phyloP scores from a whole-genome alignment of 2,329 filamentous ascomycete species.

The Hypocreales sp. region DNA sequence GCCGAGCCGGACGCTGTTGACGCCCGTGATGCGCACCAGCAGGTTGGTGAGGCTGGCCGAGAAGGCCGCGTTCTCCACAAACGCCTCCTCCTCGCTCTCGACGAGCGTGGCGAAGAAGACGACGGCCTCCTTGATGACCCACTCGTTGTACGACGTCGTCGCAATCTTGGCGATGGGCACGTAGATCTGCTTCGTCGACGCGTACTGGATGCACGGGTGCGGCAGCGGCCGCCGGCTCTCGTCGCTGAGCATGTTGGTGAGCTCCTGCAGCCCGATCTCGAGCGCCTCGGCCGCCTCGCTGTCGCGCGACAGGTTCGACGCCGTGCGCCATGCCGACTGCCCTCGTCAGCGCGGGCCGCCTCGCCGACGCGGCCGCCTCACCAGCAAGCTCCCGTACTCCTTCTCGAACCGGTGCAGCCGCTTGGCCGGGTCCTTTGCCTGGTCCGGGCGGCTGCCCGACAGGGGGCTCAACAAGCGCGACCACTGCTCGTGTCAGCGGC shows the following conservation, averaged over 20 bases:
- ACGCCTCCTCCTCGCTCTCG: conserved; percentile 92
- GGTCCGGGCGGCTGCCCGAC: conserved; percentile 40
- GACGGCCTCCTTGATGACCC: conserved; percentile 72
- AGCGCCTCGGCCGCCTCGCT: conserved; percentile 46
- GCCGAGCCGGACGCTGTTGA: conserved; percentile 57
- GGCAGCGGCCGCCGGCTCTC: conserved; percentile 79
- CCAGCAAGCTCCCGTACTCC: conserved; percentile 47
- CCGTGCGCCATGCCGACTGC: conserved; percentile 43
- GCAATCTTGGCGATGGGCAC: conserved; percentile 81
- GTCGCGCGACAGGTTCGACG: conserved; percentile 43
- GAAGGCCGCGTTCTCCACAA: conserved; percentile 75
- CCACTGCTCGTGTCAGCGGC: conserved; percentile 37
- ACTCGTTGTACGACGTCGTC: conserved; percentile 68
- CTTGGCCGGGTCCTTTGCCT: conserved; percentile 45
- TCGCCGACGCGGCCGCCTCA: conserved; percentile 15
- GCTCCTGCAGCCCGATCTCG: conserved; percentile 45
- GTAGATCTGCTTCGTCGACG: conserved; percentile 76
- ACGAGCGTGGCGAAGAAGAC: conserved; percentile 81
- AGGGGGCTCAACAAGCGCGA: conserved; percentile 51
- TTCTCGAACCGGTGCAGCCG: conserved; percentile 52
- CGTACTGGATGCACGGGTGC: conserved; percentile 82
- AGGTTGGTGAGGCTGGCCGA: conserved; percentile 78
- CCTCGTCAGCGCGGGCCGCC: not conserved
- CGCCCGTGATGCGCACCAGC: conserved; percentile 61
- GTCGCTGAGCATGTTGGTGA: conserved; percentile 64